These are phyloP conservation scores for Rubroboletus satanas DNA, from an alignment of 768 basidiomycete species.

Conservation along the genomic window DNA sequence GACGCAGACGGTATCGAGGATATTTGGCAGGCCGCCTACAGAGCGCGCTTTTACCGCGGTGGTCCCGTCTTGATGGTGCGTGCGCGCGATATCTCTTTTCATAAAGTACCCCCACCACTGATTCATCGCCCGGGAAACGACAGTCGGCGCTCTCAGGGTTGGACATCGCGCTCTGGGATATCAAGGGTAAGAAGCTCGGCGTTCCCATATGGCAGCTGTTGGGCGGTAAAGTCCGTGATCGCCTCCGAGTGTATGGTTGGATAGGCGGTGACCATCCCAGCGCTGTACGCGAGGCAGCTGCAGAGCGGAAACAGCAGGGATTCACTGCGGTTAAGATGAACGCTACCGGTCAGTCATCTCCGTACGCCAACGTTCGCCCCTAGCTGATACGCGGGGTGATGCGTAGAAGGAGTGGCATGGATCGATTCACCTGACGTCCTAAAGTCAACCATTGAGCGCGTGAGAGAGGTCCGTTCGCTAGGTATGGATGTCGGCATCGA, in stretches of 20 bases:
- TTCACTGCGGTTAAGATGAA: slow-evolving; percentile 77
- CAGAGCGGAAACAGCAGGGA: slow-evolving; percentile 53
- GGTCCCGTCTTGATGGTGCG: slow-evolving; percentile 66
- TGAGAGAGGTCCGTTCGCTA: slow-evolving; percentile 47
- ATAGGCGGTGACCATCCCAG: slow-evolving; percentile 45
- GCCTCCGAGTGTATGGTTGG: slow-evolving; percentile 58
- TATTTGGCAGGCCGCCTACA: slow-evolving; percentile 65
- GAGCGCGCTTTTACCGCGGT: slow-evolving; percentile 69
- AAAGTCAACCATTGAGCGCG: slow-evolving; percentile 47
- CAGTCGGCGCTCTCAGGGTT: slow-evolving; percentile 55
- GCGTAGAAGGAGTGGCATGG: slow-evolving; percentile 41
- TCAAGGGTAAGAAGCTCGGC: slow-evolving; percentile 74
- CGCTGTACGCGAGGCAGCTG: slow-evolving; percentile 50
- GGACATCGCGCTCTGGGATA: slow-evolving; percentile 73
- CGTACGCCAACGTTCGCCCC: not conserved
- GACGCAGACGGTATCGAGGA: slow-evolving; percentile 67
- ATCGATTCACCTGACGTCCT: slow-evolving; percentile 57
- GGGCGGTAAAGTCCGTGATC: slow-evolving; percentile 64
- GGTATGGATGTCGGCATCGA: slow-evolving; percentile 66
- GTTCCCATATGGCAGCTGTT: slow-evolving; percentile 63
- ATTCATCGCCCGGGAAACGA: not conserved
- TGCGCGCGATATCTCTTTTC: too few relatives aligned
- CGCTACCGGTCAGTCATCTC: slow-evolving; percentile 42
- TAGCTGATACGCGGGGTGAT: slow-evolving; percentile 12
- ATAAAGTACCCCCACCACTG: too few relatives aligned